A percentile compares a stretch with the other conserved stretches of the same genome.
phyloP scores from a whole-genome alignment of 148 eudicot species.

The Talinum fruticosum region DNA sequence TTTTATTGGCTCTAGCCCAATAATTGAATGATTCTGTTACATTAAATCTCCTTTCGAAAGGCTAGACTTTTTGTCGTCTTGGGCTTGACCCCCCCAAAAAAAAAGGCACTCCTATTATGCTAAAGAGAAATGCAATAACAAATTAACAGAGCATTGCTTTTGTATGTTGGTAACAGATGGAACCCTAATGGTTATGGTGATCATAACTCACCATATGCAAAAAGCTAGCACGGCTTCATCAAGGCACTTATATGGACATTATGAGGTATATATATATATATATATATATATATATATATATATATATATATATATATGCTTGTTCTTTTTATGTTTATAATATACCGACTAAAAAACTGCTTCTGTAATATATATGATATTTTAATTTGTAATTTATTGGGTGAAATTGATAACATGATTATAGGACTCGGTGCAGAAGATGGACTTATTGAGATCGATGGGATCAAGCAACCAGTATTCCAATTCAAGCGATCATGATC shows the following conservation, averaged over 20 bases:
- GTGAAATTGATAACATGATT: neutral
- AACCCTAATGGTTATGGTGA: conserved; percentile 25
- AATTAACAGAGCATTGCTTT: neutral
- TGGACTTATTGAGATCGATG: conserved; percentile 23
- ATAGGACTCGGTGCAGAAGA: conserved; percentile 22
- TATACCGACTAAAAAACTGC: too few species aligned
- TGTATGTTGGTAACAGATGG: conserved; percentile 24
- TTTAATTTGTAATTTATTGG: neutral
- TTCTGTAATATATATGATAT: too few species aligned
- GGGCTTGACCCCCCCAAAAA: too few species aligned
- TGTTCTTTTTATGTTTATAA: too few species aligned
- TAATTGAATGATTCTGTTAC: too few species aligned
- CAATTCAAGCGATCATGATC: conserved; percentile 24
- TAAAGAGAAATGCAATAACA: too few species aligned
- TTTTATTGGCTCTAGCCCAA: too few species aligned
- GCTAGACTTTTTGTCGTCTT: too few species aligned
- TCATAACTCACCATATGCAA: conserved; percentile 24
- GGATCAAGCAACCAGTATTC: conserved; percentile 21
- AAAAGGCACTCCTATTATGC: neutral
- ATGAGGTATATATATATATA: conserved; percentile 14
- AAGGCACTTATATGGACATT: conserved; percentile 6
- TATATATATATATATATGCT: too few species aligned
- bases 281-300: too few species aligned
- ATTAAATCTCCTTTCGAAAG: too few species aligned
- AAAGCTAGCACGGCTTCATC: conserved; percentile 17